Percentiles rank a stretch among this genome's conserved stretches.
These are phyloP conservation scores for Cercospora sp. DNA, from an alignment of 2,329 filamentous ascomycete species.

Conservation along the genomic window DNA sequence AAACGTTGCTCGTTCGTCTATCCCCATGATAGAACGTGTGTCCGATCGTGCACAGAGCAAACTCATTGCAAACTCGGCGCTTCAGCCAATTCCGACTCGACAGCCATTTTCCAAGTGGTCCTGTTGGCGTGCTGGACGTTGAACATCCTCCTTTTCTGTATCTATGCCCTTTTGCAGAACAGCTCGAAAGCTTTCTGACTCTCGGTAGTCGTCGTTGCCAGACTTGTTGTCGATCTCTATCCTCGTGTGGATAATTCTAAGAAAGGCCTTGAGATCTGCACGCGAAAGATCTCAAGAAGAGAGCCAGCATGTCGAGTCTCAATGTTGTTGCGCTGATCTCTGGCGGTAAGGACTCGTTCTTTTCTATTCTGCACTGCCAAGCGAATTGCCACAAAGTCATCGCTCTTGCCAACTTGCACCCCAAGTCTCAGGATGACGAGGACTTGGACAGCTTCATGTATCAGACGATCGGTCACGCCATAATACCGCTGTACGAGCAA, in stretches of 20 bases:
- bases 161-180: constrained; percentile 5
- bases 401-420: constrained; percentile 86
- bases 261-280: not conserved
- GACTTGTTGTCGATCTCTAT: not conserved
- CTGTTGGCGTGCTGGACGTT: constrained; percentile 39
- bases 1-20: constrained; percentile 27
- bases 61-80: constrained; percentile 38
- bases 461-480: constrained; percentile 87
- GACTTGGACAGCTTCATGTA: constrained; percentile 99
- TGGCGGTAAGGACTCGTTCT: constrained; percentile 96
- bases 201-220: not conserved
- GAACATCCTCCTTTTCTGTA: constrained; percentile 29
- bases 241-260: not conserved
- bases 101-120: constrained; percentile 33
- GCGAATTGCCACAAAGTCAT: constrained; percentile 81
- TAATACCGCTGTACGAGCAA: constrained; percentile 79
- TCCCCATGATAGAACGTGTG: constrained; percentile 34
- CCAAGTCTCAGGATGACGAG: constrained; percentile 43
- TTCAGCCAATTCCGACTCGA: constrained; percentile 38
- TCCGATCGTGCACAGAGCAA: constrained; percentile 38
- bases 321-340: constrained; percentile 92
- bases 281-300: not conserved
- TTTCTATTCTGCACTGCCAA: constrained; percentile 85
- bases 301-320: constrained; percentile 38
- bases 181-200: constrained; percentile 10